Base-by-base conservation (phyloP, 257 asterid genomes). In the Forsythia suspensa region DNA sequence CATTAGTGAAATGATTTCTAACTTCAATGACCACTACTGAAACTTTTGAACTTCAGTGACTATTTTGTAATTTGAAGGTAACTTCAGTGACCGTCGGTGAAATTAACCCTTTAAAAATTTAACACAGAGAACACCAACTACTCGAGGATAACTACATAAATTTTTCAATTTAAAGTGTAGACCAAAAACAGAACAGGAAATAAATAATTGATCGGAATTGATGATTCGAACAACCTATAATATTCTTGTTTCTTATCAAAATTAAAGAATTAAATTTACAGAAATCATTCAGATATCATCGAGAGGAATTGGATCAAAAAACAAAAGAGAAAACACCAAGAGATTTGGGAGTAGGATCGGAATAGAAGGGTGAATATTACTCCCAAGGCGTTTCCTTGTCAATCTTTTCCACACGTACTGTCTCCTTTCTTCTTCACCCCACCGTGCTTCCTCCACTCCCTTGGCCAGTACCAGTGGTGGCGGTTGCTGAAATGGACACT, bases 401-500 rank as follows among this genome's bases (percentile, higher is more conserved):
- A 95, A 70, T 82, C 98, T 90, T 73, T 67, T 79, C 82, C 92
- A 44, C 59, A 74, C 97, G 48, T 85, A 90, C 44, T 67, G 83
- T 34, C 80, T 86, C 88, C 84, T 91, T 85, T 87, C 86, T 72
- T 92, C 97, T 10, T 79, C 92, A 15, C 91, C 89, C 99, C 98
- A 92, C 81, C 70, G 78, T 0, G 92, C 94, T 74, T 87, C 96
- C 86, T 89, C 95, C 77, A 92, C 88, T n/a, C 97, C 99, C 74
- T 83, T 84, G 8, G 98, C 96, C 77, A 88, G 80, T 0, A 85
- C 69, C 52, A 87, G 52, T 61, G 97, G 94, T 42, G 97, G 97
- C 11, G 98, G 98, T 67, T 86, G 66, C 6, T 84, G 92, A 80
- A 82, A 93, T 2, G 98, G 97, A 87, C 97, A 95, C 79, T 90